Conservation (phyloP, 2,329 filamentous ascomycete genomes). For the Venturia aucupariae region DNA sequence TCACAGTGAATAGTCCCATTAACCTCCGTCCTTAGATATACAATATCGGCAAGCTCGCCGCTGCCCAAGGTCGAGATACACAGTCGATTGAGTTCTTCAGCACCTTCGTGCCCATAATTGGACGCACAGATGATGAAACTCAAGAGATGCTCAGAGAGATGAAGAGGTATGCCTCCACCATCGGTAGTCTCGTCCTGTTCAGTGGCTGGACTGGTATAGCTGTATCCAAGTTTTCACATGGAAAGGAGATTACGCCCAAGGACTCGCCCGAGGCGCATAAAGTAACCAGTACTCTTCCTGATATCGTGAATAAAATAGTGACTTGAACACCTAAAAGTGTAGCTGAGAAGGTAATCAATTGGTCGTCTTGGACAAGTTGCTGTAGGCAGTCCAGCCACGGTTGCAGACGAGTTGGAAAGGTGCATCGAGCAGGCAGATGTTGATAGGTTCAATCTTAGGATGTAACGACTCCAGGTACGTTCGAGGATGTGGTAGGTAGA, state of each 20-base stretch:
- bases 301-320: constrained; percentile 19
- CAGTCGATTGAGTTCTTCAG: constrained; percentile 45
- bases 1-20: constrained; percentile 44
- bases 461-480: constrained; percentile 1
- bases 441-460: constrained; percentile 8
- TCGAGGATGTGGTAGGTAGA: constrained; percentile 52
- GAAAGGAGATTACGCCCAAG: constrained; percentile 43
- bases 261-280: constrained; percentile 15
- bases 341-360: constrained; percentile 24
- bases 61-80: constrained; percentile 45
- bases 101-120: constrained; percentile 28
- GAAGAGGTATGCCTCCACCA: constrained; percentile 43
- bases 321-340: constrained; percentile 21
- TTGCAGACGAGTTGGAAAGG: constrained; percentile 9
- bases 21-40: constrained; percentile 43
- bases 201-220: constrained; percentile 54
- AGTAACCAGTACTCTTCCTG: constrained; percentile 25
- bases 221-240: constrained; percentile 44
- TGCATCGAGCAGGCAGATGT: constrained; percentile 5
- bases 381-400: constrained; percentile 27
- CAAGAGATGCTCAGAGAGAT: constrained; percentile 42
- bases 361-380: constrained; percentile 23
- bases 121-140: constrained; percentile 38
- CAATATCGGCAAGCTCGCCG: constrained; percentile 44
- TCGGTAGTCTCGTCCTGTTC: constrained; percentile 48